phyloP scores from a whole-genome alignment of 192 early-diverging fungal genomes.

The Backusella australiensis region DNA sequence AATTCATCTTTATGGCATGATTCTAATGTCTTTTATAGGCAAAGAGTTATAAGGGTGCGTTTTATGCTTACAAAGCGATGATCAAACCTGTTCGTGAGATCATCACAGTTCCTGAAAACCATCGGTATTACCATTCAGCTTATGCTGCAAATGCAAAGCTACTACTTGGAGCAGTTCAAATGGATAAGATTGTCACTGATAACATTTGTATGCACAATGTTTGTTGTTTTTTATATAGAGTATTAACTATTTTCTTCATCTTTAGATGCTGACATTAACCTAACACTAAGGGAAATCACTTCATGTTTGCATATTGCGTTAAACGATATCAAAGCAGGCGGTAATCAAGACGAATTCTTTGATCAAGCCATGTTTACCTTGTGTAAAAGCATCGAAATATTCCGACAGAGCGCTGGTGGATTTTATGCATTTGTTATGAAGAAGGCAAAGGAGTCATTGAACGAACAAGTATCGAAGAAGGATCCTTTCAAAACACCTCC shows the following conservation, averaged over 20 bases:
- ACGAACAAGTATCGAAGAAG: not conserved
- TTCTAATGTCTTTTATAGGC: constrained; percentile 31
- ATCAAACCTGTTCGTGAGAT: constrained; percentile 16
- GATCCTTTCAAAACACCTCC: constrained; percentile 25
- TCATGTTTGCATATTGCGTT: constrained; percentile 8
- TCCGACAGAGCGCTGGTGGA: constrained; percentile 4
- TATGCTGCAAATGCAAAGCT: constrained; percentile 22
- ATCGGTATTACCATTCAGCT: constrained; percentile 18
- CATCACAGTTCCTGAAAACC: not conserved
- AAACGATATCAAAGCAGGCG: not conserved
- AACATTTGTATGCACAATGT: constrained; percentile 19
- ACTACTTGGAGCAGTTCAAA: constrained; percentile 15
- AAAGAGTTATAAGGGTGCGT: constrained; percentile 21
- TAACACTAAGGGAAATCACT: constrained; percentile 14
- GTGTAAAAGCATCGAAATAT: constrained; percentile 19
- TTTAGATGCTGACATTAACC: constrained; percentile 23
- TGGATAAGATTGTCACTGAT: constrained; percentile 18
- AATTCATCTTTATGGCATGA: not conserved
- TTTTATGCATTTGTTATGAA: constrained; percentile 10
- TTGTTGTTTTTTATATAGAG: not conserved
- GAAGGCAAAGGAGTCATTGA: constrained; percentile 17
- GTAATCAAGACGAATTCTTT: constrained; percentile 8
- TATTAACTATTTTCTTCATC: not conserved
- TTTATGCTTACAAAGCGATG: constrained; percentile 26
- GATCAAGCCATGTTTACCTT: constrained; percentile 19